Evolutionary conservation across 306 rosid species (phyloP).

Genomic region (Abrus precatorius): DNA sequence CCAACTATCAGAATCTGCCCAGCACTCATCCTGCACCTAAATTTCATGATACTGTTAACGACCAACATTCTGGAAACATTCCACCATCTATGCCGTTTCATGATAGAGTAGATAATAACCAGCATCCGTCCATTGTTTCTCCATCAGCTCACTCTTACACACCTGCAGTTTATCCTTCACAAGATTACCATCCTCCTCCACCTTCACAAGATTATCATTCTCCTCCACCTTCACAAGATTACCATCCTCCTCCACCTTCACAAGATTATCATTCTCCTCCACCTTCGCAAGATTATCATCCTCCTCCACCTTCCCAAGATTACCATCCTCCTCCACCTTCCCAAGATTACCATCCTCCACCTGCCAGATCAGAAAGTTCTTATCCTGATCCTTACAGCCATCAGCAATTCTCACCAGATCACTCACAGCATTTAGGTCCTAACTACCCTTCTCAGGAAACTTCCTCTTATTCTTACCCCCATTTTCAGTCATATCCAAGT

Average conservation of each 20-base stretch:
- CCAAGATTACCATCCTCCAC: slow-evolving; percentile 65
- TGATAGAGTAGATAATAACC: slow-evolving; percentile 57
- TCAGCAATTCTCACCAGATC: slow-evolving; percentile 73
- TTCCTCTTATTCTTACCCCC: slow-evolving; percentile 61
- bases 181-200: slow-evolving; percentile 70
- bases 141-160: slow-evolving; percentile 68
- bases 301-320: slow-evolving; percentile 69
- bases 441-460: slow-evolving; percentile 71
- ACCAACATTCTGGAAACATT: slow-evolving; percentile 54
- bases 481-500: slow-evolving; percentile 97
- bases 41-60: slow-evolving; percentile 56
- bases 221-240: slow-evolving; percentile 74
- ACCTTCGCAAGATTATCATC: slow-evolving; percentile 65
- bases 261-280: slow-evolving; percentile 54
- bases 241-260: slow-evolving; percentile 63
- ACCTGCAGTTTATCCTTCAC: slow-evolving; percentile 70
- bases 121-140: slow-evolving; percentile 59
- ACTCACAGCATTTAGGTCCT: slow-evolving; percentile 70
- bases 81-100: slow-evolving; percentile 66
- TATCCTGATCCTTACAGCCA: slow-evolving; percentile 72
- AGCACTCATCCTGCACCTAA: slow-evolving; percentile 56
- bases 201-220: slow-evolving; percentile 62
- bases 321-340: slow-evolving; percentile 66
- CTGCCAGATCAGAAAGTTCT: slow-evolving; percentile 67
- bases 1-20: slow-evolving; percentile 54